phyloP scores from a whole-genome alignment of 495 filamentous ascomycete genomes.

The Amniculicola lignicola region DNA sequence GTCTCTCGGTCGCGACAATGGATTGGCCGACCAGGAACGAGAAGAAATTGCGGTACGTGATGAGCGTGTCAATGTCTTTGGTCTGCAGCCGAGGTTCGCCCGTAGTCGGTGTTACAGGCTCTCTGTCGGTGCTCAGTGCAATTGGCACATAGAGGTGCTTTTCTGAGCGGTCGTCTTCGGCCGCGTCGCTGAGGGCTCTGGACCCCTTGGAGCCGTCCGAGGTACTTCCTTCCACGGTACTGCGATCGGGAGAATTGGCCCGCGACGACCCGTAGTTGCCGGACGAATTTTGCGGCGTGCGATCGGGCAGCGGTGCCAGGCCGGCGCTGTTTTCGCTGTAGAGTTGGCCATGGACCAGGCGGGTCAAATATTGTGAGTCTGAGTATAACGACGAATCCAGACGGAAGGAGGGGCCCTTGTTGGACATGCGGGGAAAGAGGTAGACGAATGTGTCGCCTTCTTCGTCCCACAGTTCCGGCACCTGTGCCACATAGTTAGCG shows the following conservation, averaged over 20 bases:
- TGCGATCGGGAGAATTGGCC: slow-evolving; percentile 19
- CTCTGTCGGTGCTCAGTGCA: slow-evolving; percentile 34
- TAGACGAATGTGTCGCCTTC: slow-evolving; percentile 79
- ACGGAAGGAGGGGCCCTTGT: slow-evolving; percentile 72
- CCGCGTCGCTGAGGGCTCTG: slow-evolving; percentile 38
- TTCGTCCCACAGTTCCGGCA: slow-evolving; percentile 87
- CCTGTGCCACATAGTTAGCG: slow-evolving; percentile 44
- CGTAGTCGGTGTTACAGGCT: slow-evolving; percentile 39
- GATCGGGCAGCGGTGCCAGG: slow-evolving; percentile 13
- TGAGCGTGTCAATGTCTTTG: slow-evolving; percentile 63
- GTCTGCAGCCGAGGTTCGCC: slow-evolving; percentile 42
- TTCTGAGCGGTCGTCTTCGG: slow-evolving; percentile 44
- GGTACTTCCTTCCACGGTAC: slow-evolving; percentile 18
- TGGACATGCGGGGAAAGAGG: slow-evolving; percentile 65
- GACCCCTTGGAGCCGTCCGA: slow-evolving; percentile 36
- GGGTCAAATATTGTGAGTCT: slow-evolving; percentile 65
- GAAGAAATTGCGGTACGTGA: slow-evolving; percentile 85
- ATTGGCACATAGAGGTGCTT: slow-evolving; percentile 69
- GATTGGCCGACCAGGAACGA: slow-evolving; percentile 80
- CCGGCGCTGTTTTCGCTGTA: slow-evolving; percentile 26
- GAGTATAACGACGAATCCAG: slow-evolving; percentile 68
- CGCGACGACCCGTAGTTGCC: slow-evolving; percentile 20
- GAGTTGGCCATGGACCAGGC: slow-evolving; percentile 61
- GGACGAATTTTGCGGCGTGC: slow-evolving; percentile 7
- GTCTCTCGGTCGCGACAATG: slow-evolving; percentile 69